phyloP scores from a whole-genome alignment of 1,139 yeast genomes.

The Lodderomyces metapsilosis region DNA sequence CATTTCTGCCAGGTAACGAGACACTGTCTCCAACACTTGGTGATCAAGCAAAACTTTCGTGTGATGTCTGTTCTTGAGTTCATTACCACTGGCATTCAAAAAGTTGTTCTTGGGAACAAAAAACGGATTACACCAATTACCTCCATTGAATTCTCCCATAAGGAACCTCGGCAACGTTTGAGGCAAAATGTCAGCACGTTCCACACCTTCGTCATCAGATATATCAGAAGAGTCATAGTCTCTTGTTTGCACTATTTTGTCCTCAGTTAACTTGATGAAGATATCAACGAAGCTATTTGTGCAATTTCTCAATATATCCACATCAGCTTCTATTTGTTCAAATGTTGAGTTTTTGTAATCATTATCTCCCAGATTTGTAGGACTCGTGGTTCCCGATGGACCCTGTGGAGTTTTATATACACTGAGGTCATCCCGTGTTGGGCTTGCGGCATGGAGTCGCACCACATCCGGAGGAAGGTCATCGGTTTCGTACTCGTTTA shows the following conservation, averaged over 20 bases:
- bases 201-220: conserved; percentile 35
- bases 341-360: not conserved
- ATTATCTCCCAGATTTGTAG: not conserved
- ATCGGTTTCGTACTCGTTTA: conserved; percentile 16
- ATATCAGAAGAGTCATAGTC: conserved; percentile 45
- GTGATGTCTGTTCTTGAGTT: conserved; percentile 41
- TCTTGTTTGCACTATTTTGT: conserved; percentile 29
- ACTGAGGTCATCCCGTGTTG: not conserved
- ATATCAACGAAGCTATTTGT: conserved; percentile 28
- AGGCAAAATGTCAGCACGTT: conserved; percentile 47
- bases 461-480: not conserved
- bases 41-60: conserved; percentile 51
- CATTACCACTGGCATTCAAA: conserved; percentile 47
- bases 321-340: not conserved
- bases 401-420: not conserved
- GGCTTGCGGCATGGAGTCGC: not conserved
- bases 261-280: conserved; percentile 31
- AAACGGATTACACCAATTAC: conserved; percentile 72
- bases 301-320: conserved; percentile 33
- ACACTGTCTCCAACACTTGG: conserved; percentile 42
- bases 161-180: conserved; percentile 69
- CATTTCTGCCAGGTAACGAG: conserved; percentile 37
- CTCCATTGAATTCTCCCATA: conserved; percentile 65
- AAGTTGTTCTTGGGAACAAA: conserved; percentile 41
- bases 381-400: not conserved